These are phyloP conservation scores for Parmelia sp. DNA, from an alignment of 495 filamentous ascomycete species.

Conservation along the genomic window DNA sequence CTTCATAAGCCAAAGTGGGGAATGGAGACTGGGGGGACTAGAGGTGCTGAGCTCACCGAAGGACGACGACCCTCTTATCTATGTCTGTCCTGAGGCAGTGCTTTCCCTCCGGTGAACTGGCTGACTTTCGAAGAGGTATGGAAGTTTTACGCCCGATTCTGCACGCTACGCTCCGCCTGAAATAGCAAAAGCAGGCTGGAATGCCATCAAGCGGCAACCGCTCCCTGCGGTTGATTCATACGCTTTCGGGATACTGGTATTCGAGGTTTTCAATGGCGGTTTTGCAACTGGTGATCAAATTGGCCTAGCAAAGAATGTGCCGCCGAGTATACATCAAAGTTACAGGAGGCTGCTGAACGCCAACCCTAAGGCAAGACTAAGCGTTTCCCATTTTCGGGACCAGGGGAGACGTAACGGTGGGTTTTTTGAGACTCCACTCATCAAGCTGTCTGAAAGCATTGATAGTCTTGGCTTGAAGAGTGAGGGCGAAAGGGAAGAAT, in stretches of 20 bases:
- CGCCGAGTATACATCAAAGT: conserved; percentile 76
- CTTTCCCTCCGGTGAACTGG: not conserved
- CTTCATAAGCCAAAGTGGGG: conserved; percentile 88
- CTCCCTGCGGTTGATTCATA: conserved; percentile 79
- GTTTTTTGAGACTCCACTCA: conserved; percentile 88
- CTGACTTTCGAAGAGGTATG: conserved; percentile 56
- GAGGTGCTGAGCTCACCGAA: conserved; percentile 92
- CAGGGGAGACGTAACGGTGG: conserved; percentile 76
- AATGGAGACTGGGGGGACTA: conserved; percentile 94
- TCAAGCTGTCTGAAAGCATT: conserved; percentile 83
- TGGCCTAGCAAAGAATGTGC: conserved; percentile 78
- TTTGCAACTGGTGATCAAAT: conserved; percentile 68
- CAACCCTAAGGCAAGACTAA: conserved; percentile 84
- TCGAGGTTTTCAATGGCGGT: conserved; percentile 83
- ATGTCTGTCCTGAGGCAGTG: conserved; percentile 49
- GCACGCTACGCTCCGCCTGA: conserved; percentile 80
- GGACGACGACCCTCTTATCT: conserved; percentile 87
- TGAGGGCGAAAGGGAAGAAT: conserved; percentile 75
- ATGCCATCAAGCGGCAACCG: conserved; percentile 74
- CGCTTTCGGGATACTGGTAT: conserved; percentile 74
- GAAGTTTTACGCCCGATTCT: conserved; percentile 76
- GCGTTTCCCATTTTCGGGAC: conserved; percentile 78
- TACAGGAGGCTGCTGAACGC: conserved; percentile 82
- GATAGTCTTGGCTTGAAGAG: conserved; percentile 85
- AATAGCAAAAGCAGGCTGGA: conserved; percentile 80